Evolutionary conservation across 768 basidiomycete genomes (phyloP), one percentile per base, ranked within the genome.

Genomic region (Daedalea quercina): DNA sequence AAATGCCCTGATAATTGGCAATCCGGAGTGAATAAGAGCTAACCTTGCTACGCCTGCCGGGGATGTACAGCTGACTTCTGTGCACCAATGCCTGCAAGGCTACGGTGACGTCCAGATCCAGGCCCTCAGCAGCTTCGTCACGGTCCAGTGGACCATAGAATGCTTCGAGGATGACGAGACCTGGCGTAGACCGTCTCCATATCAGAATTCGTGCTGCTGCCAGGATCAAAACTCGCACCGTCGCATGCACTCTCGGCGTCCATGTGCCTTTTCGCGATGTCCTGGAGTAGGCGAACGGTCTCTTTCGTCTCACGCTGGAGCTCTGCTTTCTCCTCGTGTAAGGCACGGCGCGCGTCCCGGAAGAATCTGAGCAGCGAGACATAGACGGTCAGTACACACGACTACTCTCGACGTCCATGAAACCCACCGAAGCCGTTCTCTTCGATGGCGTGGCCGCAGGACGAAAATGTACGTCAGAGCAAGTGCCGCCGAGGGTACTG

Each of bases 51-150:
- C 84, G 74, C 44, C 82, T 84, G 48, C 82, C 81, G 40, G 91
- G 81, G 56, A 94, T 84, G 63, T 82, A 79, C 47, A 96, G 63
- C 63, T 90, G 89, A 35, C 86, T 85, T 57, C 84, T 78, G 60
- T 80, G 77, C 47, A 95, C 88, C 20, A 94, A 73, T 19, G 87
- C 83, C 70, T 94, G 92, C 47, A 94, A 65, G 6, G 92, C 81
- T 41, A 88, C 72, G 3, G 87, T 90, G 37, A 94, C 90, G 65
- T 94, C 85, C 44, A 90, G 72, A 42, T 76, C 70, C 26, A 88
- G 73, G 48, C 79, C 80, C 53, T 77, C 72, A 9, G 73, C 71
- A 50, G 74, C 78, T 48, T 74, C 73, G 49, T 75, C 76, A 51
- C 67, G 67, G 60, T 77, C 75, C 24, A 73, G 69, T 44, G 80